These are phyloP conservation scores for Lactifluus subvellereus DNA, from an alignment of 768 basidiomycete genomes.

Conservation along the genomic window DNA sequence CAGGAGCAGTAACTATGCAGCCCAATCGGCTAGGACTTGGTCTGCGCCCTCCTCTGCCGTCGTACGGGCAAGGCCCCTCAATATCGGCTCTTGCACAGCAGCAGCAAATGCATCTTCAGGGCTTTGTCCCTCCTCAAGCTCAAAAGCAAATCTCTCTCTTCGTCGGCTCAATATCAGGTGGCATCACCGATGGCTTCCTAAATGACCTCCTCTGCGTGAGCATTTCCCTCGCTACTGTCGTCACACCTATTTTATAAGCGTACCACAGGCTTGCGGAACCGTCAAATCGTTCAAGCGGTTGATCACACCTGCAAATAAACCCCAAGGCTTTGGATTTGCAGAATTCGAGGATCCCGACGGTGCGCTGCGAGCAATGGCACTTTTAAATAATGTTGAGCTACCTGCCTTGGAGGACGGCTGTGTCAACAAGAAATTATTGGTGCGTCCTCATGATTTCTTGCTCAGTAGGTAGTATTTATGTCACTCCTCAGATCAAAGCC, in stretches of 20 bases:
- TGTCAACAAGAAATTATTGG: constrained; percentile 59
- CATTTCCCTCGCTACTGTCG: constrained; percentile 18
- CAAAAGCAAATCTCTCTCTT: constrained; percentile 76
- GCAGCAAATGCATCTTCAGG: constrained; percentile 56
- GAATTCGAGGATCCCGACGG: constrained; percentile 92
- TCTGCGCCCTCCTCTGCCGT: constrained; percentile 80
- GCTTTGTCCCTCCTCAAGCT: constrained; percentile 58
- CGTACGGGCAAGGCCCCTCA: constrained; percentile 88
- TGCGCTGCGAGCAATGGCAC: constrained; percentile 67
- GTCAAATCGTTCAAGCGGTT: constrained; percentile 89
- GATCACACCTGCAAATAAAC: constrained; percentile 87
- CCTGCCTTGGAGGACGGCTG: constrained; percentile 57
- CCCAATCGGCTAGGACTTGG: constrained; percentile 74
- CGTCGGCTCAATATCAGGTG: constrained; percentile 93
- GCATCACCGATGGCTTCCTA: constrained; percentile 78
- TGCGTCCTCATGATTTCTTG: constrained; percentile 39
- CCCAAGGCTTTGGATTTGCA: constrained; percentile 96
- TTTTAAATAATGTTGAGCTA: constrained; percentile 58
- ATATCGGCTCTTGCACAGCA: constrained; percentile 87
- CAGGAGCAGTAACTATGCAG: constrained; percentile 43
- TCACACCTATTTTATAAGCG: background rate
- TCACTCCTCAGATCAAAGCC: constrained; percentile 76
- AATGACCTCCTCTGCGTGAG: constrained; percentile 72
- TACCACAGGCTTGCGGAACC: constrained; percentile 75
- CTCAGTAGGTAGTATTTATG: constrained; percentile 25